Evolutionary conservation across 306 rosid genomes (phyloP), one percentile per base, ranked within the genome.

Genomic region (Rubus parviflorus): DNA sequence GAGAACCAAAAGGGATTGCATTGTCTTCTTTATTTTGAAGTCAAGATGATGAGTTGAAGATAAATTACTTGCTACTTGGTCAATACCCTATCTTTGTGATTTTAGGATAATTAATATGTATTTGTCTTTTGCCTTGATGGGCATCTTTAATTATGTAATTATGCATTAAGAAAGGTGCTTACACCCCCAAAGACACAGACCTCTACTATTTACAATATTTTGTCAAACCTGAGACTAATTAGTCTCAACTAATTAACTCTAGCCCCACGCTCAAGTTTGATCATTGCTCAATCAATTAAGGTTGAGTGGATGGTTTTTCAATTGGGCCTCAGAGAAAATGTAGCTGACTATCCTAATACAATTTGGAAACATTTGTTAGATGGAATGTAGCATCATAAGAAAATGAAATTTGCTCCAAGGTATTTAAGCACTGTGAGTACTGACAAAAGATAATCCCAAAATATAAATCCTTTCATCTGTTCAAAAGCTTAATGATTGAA

Each of bases 401-500:
- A 56, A 6, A 42, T 4, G 68, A 45, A 48, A 73, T 48, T 48
- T 57, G 53, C 77, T 5, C 25, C 68, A 16, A 23, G 47, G 52
- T 67, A 19, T 10, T 17, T 13, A 71, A 51, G 46, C 62, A 51
- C 22, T 52, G 72, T 45, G 35, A 49, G 75, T 51, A 51, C 38
- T 72, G 66, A 63, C 61, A 56, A 47, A 52, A 47, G 41, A 22
- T 19, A 30, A 5, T 43, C 37, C 52, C 70, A 68, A 37, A 19
- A 11, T 46, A 58, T 23, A 63, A 60, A 57, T 79, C 11, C 68
- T 71, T 75, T 70, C 23, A 41, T 41, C 14, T 63, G 37, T 42
- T 79, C 25, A 58, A 56, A 66, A 14, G 70, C 78, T 73, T 75
- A 23, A 80, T 70, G 30, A 69, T 76, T 70, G 57, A 8, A 30